Conservation (phyloP, 176 grass and related monocot species). For the Thinopyrum elongatum region DNA sequence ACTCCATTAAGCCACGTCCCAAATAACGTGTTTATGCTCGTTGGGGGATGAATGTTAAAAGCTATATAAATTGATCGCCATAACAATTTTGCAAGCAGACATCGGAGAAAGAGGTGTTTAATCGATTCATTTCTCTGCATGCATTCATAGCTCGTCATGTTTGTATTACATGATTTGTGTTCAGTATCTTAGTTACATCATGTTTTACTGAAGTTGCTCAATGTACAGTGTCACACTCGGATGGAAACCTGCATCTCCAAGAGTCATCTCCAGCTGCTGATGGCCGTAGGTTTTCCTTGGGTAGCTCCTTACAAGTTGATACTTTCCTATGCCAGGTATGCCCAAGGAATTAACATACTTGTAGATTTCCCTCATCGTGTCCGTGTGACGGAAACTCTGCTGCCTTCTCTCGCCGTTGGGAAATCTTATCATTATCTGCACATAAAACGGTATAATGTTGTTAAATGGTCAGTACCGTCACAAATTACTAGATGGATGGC, state of each 20-base stretch:
- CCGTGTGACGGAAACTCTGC: slow-evolving; percentile 44
- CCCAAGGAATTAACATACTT: slow-evolving; percentile 41
- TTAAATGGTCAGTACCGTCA: neutral
- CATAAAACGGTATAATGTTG: neutral
- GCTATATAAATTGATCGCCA: too few species aligned
- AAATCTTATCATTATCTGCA: slow-evolving; percentile 77
- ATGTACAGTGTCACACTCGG: slow-evolving; percentile 64
- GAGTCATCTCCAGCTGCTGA: slow-evolving; percentile 53
- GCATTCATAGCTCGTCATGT: neutral
- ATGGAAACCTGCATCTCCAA: slow-evolving; percentile 66
- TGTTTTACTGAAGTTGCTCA: slow-evolving; percentile 48
- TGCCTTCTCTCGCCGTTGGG: slow-evolving; percentile 62
- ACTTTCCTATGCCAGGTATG: slow-evolving; percentile 51
- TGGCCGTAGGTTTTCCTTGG: slow-evolving; percentile 61
- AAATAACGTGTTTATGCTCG: too few species aligned
- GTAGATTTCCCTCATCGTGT: slow-evolving; percentile 61
- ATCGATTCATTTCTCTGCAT: too few species aligned
- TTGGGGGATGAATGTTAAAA: too few species aligned
- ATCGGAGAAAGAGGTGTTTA: too few species aligned
- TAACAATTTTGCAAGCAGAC: too few species aligned
- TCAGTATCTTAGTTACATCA: neutral
- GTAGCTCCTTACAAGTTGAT: slow-evolving; percentile 51
- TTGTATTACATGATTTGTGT: neutral
- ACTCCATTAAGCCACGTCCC: too few species aligned
- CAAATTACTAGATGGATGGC: neutral